A percentile compares a stretch with the other conserved stretches of the same genome.
Evolutionary conservation across 2,329 filamentous ascomycete species (phyloP).

Genomic region (Exophiala aquamarina): DNA sequence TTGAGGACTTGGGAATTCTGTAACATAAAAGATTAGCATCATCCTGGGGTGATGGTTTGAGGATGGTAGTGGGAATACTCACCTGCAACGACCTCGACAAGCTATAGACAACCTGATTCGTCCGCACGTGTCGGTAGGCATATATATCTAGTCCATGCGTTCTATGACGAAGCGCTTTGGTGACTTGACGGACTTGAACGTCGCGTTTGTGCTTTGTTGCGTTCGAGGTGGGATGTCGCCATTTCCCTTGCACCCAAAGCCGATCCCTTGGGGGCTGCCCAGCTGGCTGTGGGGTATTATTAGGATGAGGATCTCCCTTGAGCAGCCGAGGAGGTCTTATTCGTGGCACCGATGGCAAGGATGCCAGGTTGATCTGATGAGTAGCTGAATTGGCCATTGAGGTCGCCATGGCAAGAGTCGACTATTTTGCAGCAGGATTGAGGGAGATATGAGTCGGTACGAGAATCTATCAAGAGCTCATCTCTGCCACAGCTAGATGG

Average conservation of each 20-base stretch:
- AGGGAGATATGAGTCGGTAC: not conserved
- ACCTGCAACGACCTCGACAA: conserved; percentile 58
- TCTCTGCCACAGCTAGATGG: not conserved
- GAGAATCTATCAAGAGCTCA: not conserved
- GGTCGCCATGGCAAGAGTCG: conserved; percentile 20
- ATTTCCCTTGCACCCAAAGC: conserved; percentile 43
- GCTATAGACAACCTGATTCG: conserved; percentile 66
- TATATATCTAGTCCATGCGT: conserved; percentile 61
- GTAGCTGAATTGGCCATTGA: conserved; percentile 21
- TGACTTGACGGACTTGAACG: conserved; percentile 40
- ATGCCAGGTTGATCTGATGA: conserved; percentile 21
- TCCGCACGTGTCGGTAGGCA: conserved; percentile 61
- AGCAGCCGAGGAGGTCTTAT: conserved; percentile 28
- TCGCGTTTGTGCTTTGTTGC: conserved; percentile 40
- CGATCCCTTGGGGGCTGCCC: conserved; percentile 17
- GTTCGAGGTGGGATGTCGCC: conserved; percentile 40
- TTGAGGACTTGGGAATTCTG: conserved; percentile 54
- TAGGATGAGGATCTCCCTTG: conserved; percentile 25
- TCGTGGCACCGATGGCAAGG: conserved; percentile 26
- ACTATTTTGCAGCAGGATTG: not conserved
- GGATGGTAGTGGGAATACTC: conserved; percentile 28
- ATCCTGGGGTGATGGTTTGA: conserved; percentile 1
- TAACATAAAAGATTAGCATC: not conserved
- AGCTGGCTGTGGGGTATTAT: conserved; percentile 21
- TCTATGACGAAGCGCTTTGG: conserved; percentile 47